Conservation (phyloP, 441 rosid species). For the Mallotus japonicus region DNA sequence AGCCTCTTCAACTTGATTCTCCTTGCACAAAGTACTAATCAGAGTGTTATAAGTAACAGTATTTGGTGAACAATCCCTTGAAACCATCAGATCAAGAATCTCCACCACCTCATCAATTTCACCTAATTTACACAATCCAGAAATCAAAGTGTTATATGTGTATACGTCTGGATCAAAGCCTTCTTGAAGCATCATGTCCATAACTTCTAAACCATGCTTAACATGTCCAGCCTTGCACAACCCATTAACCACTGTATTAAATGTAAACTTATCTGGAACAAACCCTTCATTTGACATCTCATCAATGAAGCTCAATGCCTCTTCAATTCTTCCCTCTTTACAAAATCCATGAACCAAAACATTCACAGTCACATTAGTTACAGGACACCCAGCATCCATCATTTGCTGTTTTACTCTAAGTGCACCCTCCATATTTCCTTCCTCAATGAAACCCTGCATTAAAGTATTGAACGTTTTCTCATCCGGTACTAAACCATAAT, state of each 20-base stretch:
- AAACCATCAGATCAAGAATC: constrained; percentile 69
- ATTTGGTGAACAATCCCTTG: constrained; percentile 82
- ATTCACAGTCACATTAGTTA: constrained; percentile 66
- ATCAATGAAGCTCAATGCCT: constrained; percentile 63
- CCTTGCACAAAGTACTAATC: constrained; percentile 80
- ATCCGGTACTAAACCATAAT: constrained; percentile 62
- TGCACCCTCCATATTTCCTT: constrained; percentile 77
- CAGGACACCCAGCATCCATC: constrained; percentile 53
- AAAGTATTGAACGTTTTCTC: constrained; percentile 83
- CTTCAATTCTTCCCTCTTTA: constrained; percentile 67
- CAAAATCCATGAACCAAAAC: constrained; percentile 87
- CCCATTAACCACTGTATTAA: constrained; percentile 76
- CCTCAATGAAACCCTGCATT: constrained; percentile 85
- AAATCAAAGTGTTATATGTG: constrained; percentile 76
- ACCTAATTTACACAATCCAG: constrained; percentile 81
- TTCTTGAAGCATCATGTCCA: constrained; percentile 85
- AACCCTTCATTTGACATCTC: constrained; percentile 66
- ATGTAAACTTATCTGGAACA: constrained; percentile 72
- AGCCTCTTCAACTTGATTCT: constrained; percentile 79
- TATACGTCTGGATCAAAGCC: constrained; percentile 81
- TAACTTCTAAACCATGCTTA: constrained; percentile 71
- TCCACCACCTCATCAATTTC: constrained; percentile 78
- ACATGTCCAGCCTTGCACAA: constrained; percentile 76
- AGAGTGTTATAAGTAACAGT: constrained; percentile 80
- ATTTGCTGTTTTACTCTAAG: constrained; percentile 63